Percentiles rank a stretch among this genome's conserved stretches.
Conservation (phyloP, 305 asterid species). For the Petunia hybrid region DNA sequence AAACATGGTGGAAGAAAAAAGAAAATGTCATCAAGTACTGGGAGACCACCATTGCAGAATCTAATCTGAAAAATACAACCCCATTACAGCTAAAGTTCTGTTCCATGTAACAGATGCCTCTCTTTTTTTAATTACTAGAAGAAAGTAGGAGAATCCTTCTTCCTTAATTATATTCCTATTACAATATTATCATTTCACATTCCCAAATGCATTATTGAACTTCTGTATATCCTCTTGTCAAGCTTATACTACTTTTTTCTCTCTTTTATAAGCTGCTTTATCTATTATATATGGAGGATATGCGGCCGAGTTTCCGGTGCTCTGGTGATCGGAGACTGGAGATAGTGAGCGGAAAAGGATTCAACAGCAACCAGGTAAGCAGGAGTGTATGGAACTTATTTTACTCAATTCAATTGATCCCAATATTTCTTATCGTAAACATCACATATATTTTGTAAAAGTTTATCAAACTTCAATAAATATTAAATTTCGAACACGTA, state of each 20-base stretch:
- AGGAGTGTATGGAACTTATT: neutral
- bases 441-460: too few species aligned
- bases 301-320: constrained; percentile 39
- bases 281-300: constrained; percentile 38
- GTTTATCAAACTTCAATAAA: too few species aligned
- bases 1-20: neutral
- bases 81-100: constrained; percentile 46
- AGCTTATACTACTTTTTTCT: neutral
- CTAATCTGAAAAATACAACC: constrained; percentile 20
- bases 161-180: neutral
- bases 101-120: constrained; percentile 31
- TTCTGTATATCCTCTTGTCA: neutral
- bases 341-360: constrained; percentile 41
- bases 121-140: constrained; percentile 12
- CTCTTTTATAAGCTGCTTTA: neutral
- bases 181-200: constrained; percentile 22
- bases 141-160: neutral
- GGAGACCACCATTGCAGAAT: constrained; percentile 33
- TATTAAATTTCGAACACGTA: too few species aligned
- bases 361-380: constrained; percentile 24
- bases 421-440: neutral
- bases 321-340: constrained; percentile 44
- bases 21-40: constrained; percentile 40
- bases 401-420: neutral
- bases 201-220: constrained; percentile 28